Base-by-base conservation (phyloP, 2,329 filamentous ascomycete genomes). In the Beauveria varroae region DNA sequence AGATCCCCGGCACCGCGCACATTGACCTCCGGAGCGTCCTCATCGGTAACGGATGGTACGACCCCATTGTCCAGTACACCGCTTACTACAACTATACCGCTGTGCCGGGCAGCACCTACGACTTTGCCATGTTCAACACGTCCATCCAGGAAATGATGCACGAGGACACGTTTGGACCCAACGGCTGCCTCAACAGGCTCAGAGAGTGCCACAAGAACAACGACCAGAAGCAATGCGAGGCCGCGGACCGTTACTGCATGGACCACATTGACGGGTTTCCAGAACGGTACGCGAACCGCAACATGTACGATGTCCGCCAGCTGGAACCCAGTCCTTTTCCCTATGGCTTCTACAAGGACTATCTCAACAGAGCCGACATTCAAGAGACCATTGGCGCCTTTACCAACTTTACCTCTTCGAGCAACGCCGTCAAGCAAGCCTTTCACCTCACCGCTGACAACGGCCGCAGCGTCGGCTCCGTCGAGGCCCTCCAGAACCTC, bases 11-110 rank as follows among this genome's bases (percentile, higher is more conserved):
- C 7, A 79, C 78, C 63, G 79, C 81, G 2, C 70, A 76, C 0
- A 62, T 81, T 2, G 68, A 79, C 3, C 74, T 89, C 16, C 74
- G 75, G 10, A 81, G 85, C 0, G 71, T 90, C 0, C 85, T 86
- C 41, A 86, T 90, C 62, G 76, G 88, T 58, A 88, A 89, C 70
- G 86, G 86, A 12, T 81, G 85, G 63, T 75, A 89, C 40, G 87
- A 90, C 67, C 76, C 56, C 22, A 50, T 58, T 5, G 41, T 41
- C 44, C 46, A 50, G 30, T 58, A 43, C 24, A 34, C 50, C 10
- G 44, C 46, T 9, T 47, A n/a, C 12, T 58, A 58, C 46, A 58
- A 58, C 44, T 50, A 50, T 16, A 50, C 56, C 22, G 56, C 30
- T 20, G 20, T 14, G 2, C 56, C 60, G 3, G 60, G 60, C 22